A percentile compares a stretch with the other conserved stretches of the same genome.
phyloP scores from a whole-genome alignment of 768 basidiomycete genomes.

The Pleurotus platypus region DNA sequence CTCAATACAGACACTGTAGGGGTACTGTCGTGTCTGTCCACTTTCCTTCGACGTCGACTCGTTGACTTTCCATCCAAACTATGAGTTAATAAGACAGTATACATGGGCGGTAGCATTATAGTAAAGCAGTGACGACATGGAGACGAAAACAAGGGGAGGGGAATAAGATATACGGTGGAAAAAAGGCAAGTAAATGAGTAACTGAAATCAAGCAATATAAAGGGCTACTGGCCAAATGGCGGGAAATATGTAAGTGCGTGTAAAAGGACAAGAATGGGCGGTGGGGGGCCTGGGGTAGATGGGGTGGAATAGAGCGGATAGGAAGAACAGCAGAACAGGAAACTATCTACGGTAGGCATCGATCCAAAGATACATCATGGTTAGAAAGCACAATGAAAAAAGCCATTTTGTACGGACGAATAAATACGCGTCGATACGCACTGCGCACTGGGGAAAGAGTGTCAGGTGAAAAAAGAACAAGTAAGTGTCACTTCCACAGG shows the following conservation, averaged over 20 bases:
- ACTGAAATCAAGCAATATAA: constrained; percentile 6
- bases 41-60: neutral
- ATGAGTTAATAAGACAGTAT: constrained; percentile 8
- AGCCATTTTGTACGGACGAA: neutral
- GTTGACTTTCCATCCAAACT: neutral
- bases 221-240: neutral
- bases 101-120: constrained; percentile 2
- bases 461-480: too few species aligned
- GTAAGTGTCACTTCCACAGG: too few species aligned
- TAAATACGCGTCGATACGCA: neutral
- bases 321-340: neutral
- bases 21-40: too few species aligned
- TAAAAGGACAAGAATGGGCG: constrained; percentile 7
- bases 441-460: neutral
- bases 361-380: constrained; percentile 7
- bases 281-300: neutral
- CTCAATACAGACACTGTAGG: too few species aligned
- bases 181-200: constrained; percentile 5
- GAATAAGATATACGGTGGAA: constrained; percentile 4
- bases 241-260: constrained; percentile 9
- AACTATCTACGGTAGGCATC: neutral
- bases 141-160: constrained; percentile 1
- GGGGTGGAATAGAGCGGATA: neutral
- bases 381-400: neutral
- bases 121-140: constrained; percentile 13